Conservation (phyloP, 352 stramenopile genomes). For the Pythium phragmiticola region DNA sequence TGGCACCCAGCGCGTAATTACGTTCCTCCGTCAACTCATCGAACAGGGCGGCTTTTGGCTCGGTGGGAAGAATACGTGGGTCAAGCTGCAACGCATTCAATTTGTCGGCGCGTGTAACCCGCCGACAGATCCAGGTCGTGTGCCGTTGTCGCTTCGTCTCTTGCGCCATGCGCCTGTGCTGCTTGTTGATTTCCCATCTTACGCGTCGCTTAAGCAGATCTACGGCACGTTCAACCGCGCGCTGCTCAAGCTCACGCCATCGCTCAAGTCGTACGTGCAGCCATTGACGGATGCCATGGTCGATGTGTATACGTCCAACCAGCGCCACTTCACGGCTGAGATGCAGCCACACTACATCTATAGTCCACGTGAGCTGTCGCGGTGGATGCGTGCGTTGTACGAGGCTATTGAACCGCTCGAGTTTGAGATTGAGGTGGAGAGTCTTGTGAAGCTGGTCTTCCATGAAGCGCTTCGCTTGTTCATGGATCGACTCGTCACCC, state of each 20-base stretch:
- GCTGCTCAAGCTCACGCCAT: conserved; percentile 98
- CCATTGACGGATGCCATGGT: conserved; percentile 99
- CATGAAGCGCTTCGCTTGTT: conserved; percentile 99
- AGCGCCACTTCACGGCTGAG: conserved; percentile 93
- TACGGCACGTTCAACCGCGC: conserved; percentile 99
- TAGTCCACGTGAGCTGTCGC: conserved; percentile 97
- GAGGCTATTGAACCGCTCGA: conserved; percentile 96
- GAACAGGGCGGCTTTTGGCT: conserved; percentile 95
- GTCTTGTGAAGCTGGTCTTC: conserved; percentile 97
- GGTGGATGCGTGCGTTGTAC: conserved; percentile 99
- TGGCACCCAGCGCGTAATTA: conserved; percentile 99
- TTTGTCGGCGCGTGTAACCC: conserved; percentile 99
- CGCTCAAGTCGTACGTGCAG: conserved; percentile 95
- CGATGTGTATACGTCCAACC: conserved; percentile 97
- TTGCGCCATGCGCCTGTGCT: conserved; percentile 98
- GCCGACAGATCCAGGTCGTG: conserved; percentile 97
- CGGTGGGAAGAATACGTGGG: conserved; percentile 88
- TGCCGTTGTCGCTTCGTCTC: conserved; percentile 96
- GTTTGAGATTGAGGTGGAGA: conserved; percentile 94
- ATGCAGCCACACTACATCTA: conserved; percentile 99
- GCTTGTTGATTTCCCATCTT: conserved; percentile 98
- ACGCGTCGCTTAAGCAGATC: conserved; percentile 96
- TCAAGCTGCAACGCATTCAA: conserved; percentile 92
- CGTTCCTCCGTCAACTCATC: conserved; percentile 98
- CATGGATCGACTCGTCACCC: conserved; percentile 97